Conservation (phyloP, 2,329 filamentous ascomycete genomes). For the Ophiostoma ips region DNA sequence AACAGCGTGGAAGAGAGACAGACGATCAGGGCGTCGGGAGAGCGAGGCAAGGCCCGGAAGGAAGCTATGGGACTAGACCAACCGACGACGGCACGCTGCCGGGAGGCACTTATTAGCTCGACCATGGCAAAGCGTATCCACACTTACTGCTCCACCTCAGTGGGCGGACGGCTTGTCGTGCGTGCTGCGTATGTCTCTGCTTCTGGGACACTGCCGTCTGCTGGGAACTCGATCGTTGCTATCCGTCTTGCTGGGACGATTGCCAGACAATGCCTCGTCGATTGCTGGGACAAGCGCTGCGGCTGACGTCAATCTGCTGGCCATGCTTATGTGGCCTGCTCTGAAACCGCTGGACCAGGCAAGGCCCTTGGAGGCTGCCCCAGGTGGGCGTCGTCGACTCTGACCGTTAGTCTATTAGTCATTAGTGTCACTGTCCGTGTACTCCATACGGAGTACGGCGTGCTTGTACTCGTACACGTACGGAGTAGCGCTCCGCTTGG, state of each 20-base stretch:
- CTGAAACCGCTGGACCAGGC: no score
- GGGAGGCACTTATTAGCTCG: background rate
- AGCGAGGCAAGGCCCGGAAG: constrained; percentile 7
- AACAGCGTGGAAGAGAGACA: no score
- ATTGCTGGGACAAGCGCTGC: background rate
- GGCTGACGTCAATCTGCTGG: no score
- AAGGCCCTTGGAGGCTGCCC: no score
- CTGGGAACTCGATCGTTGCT: background rate
- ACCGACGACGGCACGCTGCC: constrained; percentile 9
- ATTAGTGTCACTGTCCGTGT: no score
- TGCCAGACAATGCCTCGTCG: background rate
- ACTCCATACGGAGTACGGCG: no score
- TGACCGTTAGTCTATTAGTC: no score
- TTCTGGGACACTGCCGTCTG: background rate
- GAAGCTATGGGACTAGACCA: constrained; percentile 5
- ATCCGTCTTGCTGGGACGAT: background rate
- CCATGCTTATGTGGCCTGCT: no score
- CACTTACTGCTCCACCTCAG: background rate
- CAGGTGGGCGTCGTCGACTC: no score
- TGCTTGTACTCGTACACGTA: no score
- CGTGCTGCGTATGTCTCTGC: background rate
- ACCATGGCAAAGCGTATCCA: background rate
- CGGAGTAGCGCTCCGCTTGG: no score
- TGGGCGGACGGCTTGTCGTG: no score
- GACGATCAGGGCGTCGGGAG: constrained; percentile 3